Base-by-base conservation (phyloP, 306 rosid species). In the Quercus mongolica region DNA sequence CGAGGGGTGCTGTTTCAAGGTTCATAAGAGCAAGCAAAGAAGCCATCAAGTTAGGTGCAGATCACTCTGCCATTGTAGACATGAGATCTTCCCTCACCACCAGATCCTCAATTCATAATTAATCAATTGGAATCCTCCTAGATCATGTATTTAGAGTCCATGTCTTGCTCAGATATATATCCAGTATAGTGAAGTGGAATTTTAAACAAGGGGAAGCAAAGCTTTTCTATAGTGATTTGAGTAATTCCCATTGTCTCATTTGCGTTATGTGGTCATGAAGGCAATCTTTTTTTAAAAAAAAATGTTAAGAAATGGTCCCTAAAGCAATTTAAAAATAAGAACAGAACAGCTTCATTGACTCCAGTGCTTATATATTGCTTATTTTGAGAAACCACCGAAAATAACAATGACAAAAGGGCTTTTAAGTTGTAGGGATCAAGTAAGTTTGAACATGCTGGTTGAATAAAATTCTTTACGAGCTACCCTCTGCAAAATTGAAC, bases 31-130 rank as follows among this genome's bases (percentile, higher is more conserved):
- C 98, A 35, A 91, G 99, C 89, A 91, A 91, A 87, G 98, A 91
- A 84, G 99, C 99, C 70, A 86, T 90, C 87, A 90, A 89, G 63
- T 78, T 96, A 76, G 99, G 99, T 63, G 99, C 98, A 5, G 89
- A 89, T 67, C 85, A 89, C 31, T 89, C 98, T 76, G 98, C 99
- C 74, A 96, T 96, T 74, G 99, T 96, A 41, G 98, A 96, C 83
- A 96, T 93, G 99, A 93, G 99, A 89, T 96, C 99, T 6, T 96
- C 98, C 51, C 99, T 96, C 85, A 91, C 99, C 38, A 96, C 99
- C 49, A 93, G 99, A 85, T 82, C 98, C 62, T 83, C 92, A 65
- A 69, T 58, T 78, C 96, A 87, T 80, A 88, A 88, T 62, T 91
- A 74, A 82, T 26, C 52, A 65, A 55, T 41, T 8, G 46, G 46